A percentile compares a stretch with the other conserved stretches of the same genome.
Evolutionary conservation across 768 basidiomycete genomes (phyloP).

Genomic region (Pleurotus cornucopiae): DNA sequence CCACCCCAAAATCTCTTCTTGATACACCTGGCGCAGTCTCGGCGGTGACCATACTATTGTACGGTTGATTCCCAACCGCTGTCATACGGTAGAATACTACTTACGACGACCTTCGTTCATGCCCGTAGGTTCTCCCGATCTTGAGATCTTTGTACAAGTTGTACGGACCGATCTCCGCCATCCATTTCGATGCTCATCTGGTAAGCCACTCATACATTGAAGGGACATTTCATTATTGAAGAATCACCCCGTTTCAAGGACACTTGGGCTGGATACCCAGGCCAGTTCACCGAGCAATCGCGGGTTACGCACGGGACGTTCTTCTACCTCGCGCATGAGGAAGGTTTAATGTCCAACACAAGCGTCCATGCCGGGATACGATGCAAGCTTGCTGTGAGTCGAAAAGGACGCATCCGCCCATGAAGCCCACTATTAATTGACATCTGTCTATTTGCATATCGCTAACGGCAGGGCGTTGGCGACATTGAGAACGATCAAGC

Average conservation of each 20-base stretch:
- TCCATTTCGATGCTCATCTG: constrained; percentile 74
- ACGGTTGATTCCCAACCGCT: not conserved
- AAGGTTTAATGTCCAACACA: constrained; percentile 70
- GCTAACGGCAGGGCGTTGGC: constrained; percentile 42
- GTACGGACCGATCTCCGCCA: constrained; percentile 79
- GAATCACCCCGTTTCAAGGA: constrained; percentile 52
- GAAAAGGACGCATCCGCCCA: no score
- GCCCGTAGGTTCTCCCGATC: constrained; percentile 66
- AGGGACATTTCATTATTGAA: constrained; percentile 31
- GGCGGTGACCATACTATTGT: constrained; percentile 92
- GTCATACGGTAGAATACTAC: constrained; percentile 5
- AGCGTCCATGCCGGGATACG: constrained; percentile 87
- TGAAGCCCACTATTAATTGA: no score
- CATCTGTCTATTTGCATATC: no score
- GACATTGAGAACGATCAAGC: constrained; percentile 67
- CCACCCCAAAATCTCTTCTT: not conserved
- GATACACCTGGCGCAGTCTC: constrained; percentile 36
- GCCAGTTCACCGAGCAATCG: constrained; percentile 56
- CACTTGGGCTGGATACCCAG: constrained; percentile 59
- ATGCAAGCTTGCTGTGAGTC: constrained; percentile 54
- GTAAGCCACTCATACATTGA: constrained; percentile 20
- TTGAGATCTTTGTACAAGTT: constrained; percentile 73
- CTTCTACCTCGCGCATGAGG: constrained; percentile 75
- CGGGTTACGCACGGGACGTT: constrained; percentile 83
- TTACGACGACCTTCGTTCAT: constrained; percentile 21